phyloP scores from a whole-genome alignment of 495 filamentous ascomycete genomes.

The Bombardia bombarda region DNA sequence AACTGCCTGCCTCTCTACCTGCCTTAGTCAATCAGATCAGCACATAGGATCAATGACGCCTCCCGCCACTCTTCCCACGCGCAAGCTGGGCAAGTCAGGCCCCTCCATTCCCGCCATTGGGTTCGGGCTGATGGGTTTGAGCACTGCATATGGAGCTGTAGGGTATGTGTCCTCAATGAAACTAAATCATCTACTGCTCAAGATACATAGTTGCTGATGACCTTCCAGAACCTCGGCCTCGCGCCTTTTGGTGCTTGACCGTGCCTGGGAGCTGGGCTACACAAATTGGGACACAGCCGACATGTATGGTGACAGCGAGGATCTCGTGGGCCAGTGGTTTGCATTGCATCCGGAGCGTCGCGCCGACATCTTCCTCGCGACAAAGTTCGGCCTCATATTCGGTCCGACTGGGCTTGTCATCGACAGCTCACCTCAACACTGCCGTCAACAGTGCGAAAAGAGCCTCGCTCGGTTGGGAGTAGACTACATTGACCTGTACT shows the following conservation, averaged over 20 bases:
- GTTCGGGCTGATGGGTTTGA: slow-evolving; percentile 46
- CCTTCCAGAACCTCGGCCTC: too few species aligned
- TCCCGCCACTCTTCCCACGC: slow-evolving; percentile 8
- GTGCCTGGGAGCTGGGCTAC: slow-evolving; percentile 28
- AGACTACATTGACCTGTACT: slow-evolving; percentile 46
- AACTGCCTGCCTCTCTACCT: too few species aligned
- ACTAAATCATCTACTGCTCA: not conserved
- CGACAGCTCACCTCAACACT: slow-evolving; percentile 41
- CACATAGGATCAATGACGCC: not conserved
- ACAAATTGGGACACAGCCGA: slow-evolving; percentile 39
- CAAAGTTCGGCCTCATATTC: slow-evolving; percentile 36
- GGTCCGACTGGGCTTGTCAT: slow-evolving; percentile 8
- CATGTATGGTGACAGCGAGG: slow-evolving; percentile 36
- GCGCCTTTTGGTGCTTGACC: slow-evolving; percentile 31
- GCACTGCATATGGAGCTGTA: slow-evolving; percentile 31
- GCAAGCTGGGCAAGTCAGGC: slow-evolving; percentile 43
- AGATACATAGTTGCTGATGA: slow-evolving; percentile 22
- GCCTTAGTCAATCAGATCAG: too few species aligned
- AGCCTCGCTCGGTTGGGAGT: slow-evolving; percentile 38
- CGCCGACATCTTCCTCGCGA: slow-evolving; percentile 43
- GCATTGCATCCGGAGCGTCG: slow-evolving; percentile 25
- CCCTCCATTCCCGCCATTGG: slow-evolving; percentile 44
- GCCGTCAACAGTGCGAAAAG: slow-evolving; percentile 32
- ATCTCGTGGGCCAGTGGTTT: slow-evolving; percentile 42
- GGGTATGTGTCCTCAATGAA: slow-evolving; percentile 1